A percentile compares a stretch with the other conserved stretches of the same genome.
Conservation (phyloP, 208 protist genomes). For the Leishmania major region DNA sequence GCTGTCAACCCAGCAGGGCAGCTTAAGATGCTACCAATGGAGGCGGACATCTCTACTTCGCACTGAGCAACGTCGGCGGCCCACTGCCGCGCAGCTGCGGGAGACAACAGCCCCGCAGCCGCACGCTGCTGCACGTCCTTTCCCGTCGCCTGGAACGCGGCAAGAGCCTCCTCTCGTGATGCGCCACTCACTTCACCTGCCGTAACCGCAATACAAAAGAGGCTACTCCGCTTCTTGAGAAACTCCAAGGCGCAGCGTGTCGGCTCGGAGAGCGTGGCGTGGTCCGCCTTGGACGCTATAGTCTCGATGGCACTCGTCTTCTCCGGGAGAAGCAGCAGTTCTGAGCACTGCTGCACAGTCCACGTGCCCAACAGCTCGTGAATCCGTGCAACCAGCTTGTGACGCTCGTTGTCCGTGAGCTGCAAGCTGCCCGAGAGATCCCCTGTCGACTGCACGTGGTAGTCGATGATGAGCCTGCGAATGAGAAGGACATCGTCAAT, state of each 20-base stretch:
- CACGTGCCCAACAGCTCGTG: slow-evolving; percentile 3
- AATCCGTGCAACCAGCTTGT: not conserved
- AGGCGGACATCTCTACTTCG: slow-evolving; percentile 2
- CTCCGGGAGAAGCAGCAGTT: slow-evolving; percentile 1
- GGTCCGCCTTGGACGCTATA: not conserved
- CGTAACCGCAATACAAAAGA: not conserved
- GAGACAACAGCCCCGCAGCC: not conserved
- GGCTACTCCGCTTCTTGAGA: not conserved
- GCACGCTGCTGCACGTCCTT: not conserved
- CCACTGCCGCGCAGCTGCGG: not conserved
- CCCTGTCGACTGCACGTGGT: not conserved
- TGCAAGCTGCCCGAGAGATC: not conserved
- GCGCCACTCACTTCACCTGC: not conserved
- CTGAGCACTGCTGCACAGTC: slow-evolving; percentile 1
- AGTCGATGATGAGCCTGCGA: slow-evolving; percentile 4
- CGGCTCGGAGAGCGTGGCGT: not conserved
- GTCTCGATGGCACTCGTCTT: not conserved
- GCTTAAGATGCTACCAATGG: not conserved
- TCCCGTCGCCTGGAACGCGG: not conserved
- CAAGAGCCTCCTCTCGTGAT: not conserved
- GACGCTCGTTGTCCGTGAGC: not conserved
- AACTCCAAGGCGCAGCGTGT: slow-evolving; percentile 1
- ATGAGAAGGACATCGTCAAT: slow-evolving; percentile 5
- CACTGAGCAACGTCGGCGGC: slow-evolving; percentile 10
- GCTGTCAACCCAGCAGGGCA: not conserved